These are phyloP conservation scores for Spinacia oleracea DNA, from an alignment of 179 eudicot genomes.

Conservation along the genomic window DNA sequence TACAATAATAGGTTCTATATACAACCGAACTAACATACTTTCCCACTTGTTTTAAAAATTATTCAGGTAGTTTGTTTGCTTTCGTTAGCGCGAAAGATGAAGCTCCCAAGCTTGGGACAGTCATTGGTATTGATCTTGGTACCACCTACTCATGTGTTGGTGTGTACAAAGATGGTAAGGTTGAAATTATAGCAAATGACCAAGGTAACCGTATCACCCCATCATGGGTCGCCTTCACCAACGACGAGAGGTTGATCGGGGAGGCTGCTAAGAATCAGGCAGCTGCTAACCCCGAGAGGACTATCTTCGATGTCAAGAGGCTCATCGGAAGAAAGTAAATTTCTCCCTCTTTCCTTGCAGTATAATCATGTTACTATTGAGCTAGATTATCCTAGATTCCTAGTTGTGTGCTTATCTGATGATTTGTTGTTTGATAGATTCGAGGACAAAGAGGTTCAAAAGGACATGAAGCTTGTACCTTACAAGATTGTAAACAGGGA, in stretches of 20 bases:
- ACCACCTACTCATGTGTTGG: constrained; percentile 47
- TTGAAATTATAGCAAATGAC: constrained; percentile 41
- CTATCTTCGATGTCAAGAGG: constrained; percentile 44
- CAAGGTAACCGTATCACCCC: constrained; percentile 49
- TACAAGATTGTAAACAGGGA: constrained; percentile 49
- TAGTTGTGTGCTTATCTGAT: not conserved
- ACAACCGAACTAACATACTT: constrained; percentile 1
- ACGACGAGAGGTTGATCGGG: constrained; percentile 38
- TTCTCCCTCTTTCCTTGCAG: not conserved
- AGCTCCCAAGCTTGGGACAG: constrained; percentile 51
- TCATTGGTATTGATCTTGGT: constrained; percentile 44
- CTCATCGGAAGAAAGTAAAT: constrained; percentile 41
- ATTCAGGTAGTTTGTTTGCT: constrained; percentile 39
- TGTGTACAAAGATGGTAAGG: constrained; percentile 42
- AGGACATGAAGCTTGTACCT: constrained; percentile 46
- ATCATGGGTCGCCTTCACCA: constrained; percentile 43
- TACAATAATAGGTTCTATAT: not conserved
- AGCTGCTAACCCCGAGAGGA: constrained; percentile 42
- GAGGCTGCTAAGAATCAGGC: constrained; percentile 46
- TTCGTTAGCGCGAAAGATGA: constrained; percentile 41
- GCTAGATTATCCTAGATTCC: too few relatives aligned
- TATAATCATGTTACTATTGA: too few relatives aligned
- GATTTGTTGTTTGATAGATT: constrained; percentile 20
- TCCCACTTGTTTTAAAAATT: not conserved
- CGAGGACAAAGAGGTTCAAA: constrained; percentile 46